Percentiles rank a stretch among this genome's conserved stretches.
Evolutionary conservation across 2,329 filamentous ascomycete genomes (phyloP).

Genomic region (Apiospora phragmitis): DNA sequence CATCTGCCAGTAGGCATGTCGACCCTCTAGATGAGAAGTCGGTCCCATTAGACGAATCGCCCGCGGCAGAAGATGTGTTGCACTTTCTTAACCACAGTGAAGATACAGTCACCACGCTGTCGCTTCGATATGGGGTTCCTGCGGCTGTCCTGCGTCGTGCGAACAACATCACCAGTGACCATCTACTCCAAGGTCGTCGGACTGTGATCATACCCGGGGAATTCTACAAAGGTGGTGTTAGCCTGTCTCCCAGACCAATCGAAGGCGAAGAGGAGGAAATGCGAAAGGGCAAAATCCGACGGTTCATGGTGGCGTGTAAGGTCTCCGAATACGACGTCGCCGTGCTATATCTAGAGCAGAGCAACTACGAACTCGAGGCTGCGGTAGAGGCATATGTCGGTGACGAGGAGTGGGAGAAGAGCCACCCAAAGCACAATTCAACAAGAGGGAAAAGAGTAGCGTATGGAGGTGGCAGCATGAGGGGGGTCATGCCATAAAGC

Average conservation of each 20-base stretch:
- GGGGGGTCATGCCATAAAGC: neutral
- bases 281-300: constrained; percentile 68
- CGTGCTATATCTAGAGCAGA: constrained; percentile 71
- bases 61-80: constrained; percentile 61
- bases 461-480: constrained; percentile 22
- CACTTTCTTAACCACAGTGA: constrained; percentile 73
- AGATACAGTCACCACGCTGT: constrained; percentile 68
- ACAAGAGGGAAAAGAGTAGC: constrained; percentile 26
- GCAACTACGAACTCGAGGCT: constrained; percentile 63
- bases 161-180: constrained; percentile 72
- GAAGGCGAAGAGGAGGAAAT: constrained; percentile 74
- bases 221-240: constrained; percentile 66
- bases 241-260: constrained; percentile 68
- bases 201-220: constrained; percentile 72
- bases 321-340: constrained; percentile 76
- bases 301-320: constrained; percentile 80
- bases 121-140: constrained; percentile 71
- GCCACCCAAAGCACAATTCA: constrained; percentile 51
- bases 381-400: constrained; percentile 66
- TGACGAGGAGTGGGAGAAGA: constrained; percentile 75
- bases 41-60: constrained; percentile 25
- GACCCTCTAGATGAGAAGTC: constrained; percentile 31
- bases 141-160: constrained; percentile 59
- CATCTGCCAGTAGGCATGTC: constrained; percentile 21
- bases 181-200: constrained; percentile 67